Evolutionary conservation across 2,329 filamentous ascomycete genomes (phyloP).

Genomic region (Tolypocladium tundrense): DNA sequence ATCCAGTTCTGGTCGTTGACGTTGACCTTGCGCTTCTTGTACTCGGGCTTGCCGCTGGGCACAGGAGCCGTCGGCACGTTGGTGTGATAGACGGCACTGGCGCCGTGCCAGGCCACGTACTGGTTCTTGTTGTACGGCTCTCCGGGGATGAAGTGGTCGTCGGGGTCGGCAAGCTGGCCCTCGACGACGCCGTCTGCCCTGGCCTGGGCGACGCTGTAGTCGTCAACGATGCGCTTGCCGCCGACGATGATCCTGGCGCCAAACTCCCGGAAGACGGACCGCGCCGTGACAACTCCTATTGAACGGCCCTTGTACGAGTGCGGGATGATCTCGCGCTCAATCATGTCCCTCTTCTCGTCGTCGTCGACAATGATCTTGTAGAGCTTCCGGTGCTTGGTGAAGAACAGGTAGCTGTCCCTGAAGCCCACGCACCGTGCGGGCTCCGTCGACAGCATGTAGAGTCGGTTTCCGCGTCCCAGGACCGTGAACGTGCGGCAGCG

Average conservation of each 20-base stretch:
- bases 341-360: slow-evolving; percentile 93
- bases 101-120: slow-evolving; percentile 97
- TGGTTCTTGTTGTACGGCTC: slow-evolving; percentile 98
- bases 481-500: slow-evolving; percentile 93
- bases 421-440: slow-evolving; percentile 95
- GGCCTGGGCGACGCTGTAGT: slow-evolving; percentile 74
- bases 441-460: slow-evolving; percentile 98
- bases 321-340: slow-evolving; percentile 88
- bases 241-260: slow-evolving; percentile 90
- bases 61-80: slow-evolving; percentile 66
- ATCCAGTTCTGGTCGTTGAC: slow-evolving; percentile 96
- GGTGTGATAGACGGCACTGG: slow-evolving; percentile 90
- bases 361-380: slow-evolving; percentile 98
- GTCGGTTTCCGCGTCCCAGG: slow-evolving; percentile 66
- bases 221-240: slow-evolving; percentile 74
- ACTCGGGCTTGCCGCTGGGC: slow-evolving; percentile 64
- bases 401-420: slow-evolving; percentile 96
- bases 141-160: slow-evolving; percentile 66
- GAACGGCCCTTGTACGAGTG: slow-evolving; percentile 97
- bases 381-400: slow-evolving; percentile 92
- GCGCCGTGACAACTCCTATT: slow-evolving; percentile 91
- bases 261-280: slow-evolving; percentile 95
- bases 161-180: slow-evolving; percentile 83
- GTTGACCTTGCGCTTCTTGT: slow-evolving; percentile 75
- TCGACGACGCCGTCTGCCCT: slow-evolving; percentile 70